Evolutionary conservation across 768 basidiomycete species (phyloP).

Genomic region (Cystofilobasidium macerans): DNA sequence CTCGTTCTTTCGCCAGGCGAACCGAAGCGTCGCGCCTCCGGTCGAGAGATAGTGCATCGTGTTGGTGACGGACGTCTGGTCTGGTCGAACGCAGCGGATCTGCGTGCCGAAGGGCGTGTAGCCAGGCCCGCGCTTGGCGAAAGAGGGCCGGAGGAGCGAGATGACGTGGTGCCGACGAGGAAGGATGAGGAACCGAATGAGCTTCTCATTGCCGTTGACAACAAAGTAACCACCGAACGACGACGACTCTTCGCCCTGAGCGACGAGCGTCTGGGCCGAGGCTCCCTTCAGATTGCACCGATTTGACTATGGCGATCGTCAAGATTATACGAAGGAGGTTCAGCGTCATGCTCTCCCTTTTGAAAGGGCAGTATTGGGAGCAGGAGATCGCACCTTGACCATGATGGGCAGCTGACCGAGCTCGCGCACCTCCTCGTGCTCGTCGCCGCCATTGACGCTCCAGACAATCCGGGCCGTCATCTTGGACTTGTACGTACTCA

Average conservation of each 20-base stretch:
- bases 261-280: constrained; percentile 74
- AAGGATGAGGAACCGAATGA: constrained; percentile 93
- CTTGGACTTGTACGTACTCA: constrained; percentile 80
- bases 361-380: too few relatives aligned
- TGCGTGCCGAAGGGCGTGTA: constrained; percentile 91
- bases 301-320: constrained; percentile 50
- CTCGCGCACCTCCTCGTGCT: constrained; percentile 61
- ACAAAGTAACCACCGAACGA: constrained; percentile 99
- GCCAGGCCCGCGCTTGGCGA: constrained; percentile 72
- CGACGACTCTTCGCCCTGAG: constrained; percentile 87
- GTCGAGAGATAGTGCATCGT: constrained; percentile 95
- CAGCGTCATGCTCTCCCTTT: too few relatives aligned
- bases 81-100: constrained; percentile 85
- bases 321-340: neutral
- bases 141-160: constrained; percentile 72
- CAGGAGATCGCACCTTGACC: constrained; percentile 62
- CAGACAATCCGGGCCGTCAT: constrained; percentile 81
- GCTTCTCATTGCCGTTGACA: constrained; percentile 96
- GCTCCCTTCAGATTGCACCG: constrained; percentile 82
- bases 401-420: constrained; percentile 92
- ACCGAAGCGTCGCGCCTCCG: constrained; percentile 90
- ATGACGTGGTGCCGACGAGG: constrained; percentile 93
- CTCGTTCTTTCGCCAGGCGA: constrained; percentile 95
- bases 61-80: constrained; percentile 88
- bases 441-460: constrained; percentile 59